These are phyloP conservation scores for Rhizophagus sp. DNA, from an alignment of 192 early-diverging fungal genomes.

Conservation along the genomic window DNA sequence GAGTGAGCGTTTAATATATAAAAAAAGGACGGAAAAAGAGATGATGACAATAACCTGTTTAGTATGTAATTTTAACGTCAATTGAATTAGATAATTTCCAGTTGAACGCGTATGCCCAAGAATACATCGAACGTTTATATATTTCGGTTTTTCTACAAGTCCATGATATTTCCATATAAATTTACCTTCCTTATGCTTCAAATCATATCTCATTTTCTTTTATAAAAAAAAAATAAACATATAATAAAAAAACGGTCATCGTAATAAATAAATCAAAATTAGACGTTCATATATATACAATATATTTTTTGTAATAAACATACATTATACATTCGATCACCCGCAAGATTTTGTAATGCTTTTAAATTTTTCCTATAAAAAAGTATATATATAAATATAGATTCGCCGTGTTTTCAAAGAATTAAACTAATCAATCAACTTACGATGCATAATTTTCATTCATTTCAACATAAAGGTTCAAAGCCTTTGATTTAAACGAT, in stretches of 20 bases:
- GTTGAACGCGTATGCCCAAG: slow-evolving; percentile 46
- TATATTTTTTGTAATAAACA: background rate
- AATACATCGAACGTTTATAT: slow-evolving; percentile 58
- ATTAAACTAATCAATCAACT: background rate
- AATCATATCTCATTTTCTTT: background rate
- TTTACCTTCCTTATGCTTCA: background rate
- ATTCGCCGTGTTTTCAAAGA: background rate
- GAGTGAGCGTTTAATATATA: background rate
- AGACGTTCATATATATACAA: too few relatives aligned
- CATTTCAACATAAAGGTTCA: background rate
- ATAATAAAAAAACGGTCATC: background rate
- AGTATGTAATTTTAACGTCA: slow-evolving; percentile 66
- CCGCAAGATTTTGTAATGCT: background rate
- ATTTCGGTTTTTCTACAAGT: slow-evolving; percentile 52
- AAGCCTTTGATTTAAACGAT: slow-evolving; percentile 6
- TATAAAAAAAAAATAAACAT: background rate
- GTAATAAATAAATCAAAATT: too few relatives aligned
- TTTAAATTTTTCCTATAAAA: background rate
- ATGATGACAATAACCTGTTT: slow-evolving; percentile 49
- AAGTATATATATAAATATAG: background rate
- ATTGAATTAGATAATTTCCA: slow-evolving; percentile 56
- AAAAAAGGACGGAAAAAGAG: background rate
- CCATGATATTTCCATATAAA: slow-evolving; percentile 65
- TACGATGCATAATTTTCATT: slow-evolving; percentile 6
- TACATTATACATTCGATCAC: background rate